These are phyloP conservation scores for Citrus trifoliata DNA, from an alignment of 345 rosid species.

Conservation along the genomic window DNA sequence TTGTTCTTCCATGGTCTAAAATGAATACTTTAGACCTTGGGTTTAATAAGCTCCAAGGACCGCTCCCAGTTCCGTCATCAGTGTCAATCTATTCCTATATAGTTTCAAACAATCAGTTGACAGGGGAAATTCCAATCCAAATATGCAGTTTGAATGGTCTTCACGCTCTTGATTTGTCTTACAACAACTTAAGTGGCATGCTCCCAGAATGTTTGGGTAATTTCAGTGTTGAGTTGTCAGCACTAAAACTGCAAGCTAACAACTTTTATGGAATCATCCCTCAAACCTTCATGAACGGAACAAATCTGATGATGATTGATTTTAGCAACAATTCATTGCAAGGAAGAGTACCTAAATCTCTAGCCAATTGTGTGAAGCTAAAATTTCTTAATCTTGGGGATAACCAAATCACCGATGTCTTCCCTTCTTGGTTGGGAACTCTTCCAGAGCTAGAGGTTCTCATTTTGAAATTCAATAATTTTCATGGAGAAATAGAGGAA, in stretches of 20 bases:
- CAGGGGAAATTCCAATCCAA: slow-evolving; percentile 9
- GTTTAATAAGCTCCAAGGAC: background rate
- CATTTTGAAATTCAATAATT: background rate
- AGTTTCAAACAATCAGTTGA: slow-evolving; percentile 9
- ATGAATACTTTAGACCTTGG: background rate
- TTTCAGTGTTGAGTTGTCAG: background rate
- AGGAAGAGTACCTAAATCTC: background rate
- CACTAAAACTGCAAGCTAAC: background rate
- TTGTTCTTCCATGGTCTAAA: background rate
- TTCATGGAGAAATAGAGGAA: background rate
- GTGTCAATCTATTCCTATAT: background rate
- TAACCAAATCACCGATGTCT: background rate
- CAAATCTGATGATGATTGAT: background rate
- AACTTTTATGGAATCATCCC: background rate
- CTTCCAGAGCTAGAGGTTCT: background rate
- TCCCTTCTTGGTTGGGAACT: background rate
- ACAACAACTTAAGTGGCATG: background rate
- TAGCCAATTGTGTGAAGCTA: background rate
- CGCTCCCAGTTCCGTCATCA: background rate
- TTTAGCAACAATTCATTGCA: background rate
- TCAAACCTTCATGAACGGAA: background rate
- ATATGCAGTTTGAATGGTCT: slow-evolving; percentile 16
- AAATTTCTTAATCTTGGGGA: background rate
- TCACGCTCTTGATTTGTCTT: background rate
- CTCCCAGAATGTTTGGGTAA: slow-evolving; percentile 30